Evolutionary conservation across 805 yeast species (phyloP).

Genomic region (Barnettozyma sucrosica): DNA sequence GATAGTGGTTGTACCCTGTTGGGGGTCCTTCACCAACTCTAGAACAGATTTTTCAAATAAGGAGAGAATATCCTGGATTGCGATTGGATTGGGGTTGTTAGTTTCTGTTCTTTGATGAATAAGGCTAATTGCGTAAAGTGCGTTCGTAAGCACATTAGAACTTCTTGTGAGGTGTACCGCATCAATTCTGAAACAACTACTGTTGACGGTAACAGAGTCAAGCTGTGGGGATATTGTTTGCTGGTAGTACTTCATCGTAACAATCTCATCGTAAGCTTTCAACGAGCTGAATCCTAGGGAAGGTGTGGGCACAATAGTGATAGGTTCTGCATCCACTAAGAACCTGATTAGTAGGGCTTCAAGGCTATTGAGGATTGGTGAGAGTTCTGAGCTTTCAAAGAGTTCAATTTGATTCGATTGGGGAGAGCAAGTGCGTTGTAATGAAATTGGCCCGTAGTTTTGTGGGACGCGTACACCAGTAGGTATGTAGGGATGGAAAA

Average conservation of each 20-base stretch:
- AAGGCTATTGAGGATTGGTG: not conserved
- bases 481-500: conserved; percentile 1
- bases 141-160: conserved; percentile 5
- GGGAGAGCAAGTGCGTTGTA: not conserved
- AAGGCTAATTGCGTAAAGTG: conserved; percentile 8
- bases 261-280: conserved; percentile 4
- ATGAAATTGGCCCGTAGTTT: not conserved
- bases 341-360: not conserved
- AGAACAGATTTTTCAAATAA: conserved; percentile 6
- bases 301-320: not conserved
- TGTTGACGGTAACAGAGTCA: conserved; percentile 2
- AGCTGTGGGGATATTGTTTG: conserved; percentile 2
- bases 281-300: not conserved
- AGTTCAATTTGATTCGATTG: not conserved
- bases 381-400: not conserved
- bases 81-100: not conserved
- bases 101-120: not conserved
- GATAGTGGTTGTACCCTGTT: conserved; percentile 2
- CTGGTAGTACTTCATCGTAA: conserved; percentile 7
- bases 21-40: conserved; percentile 4
- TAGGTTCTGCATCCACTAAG: conserved; percentile 4
- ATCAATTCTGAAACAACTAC: not conserved
- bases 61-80: not conserved
- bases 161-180: conserved; percentile 3
- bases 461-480: not conserved